Percentiles rank a stretch among this genome's conserved stretches.
Evolutionary conservation across 164 flowering plant genomes (phyloP).

Genomic region (Kalanchoe fedtschenkoi): DNA sequence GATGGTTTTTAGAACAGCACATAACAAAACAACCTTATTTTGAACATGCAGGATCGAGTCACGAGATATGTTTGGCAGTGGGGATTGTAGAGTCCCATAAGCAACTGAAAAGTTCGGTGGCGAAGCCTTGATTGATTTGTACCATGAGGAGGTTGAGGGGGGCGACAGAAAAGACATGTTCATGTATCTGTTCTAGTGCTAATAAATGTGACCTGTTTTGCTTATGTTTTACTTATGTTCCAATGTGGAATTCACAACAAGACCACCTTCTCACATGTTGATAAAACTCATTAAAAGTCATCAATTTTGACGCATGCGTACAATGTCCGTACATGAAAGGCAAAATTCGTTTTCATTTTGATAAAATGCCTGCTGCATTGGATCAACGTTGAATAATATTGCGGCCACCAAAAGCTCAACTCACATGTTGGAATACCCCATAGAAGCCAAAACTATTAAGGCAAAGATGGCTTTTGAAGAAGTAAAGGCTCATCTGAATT

Average conservation of each 20-base stretch:
- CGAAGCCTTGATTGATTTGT: not conserved
- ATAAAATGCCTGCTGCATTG: too few species aligned
- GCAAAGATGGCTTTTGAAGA: too few species aligned
- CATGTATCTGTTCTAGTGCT: not conserved
- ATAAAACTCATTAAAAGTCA: too few species aligned
- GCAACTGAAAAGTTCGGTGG: constrained; percentile 1
- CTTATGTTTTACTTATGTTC: not conserved
- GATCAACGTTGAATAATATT: too few species aligned
- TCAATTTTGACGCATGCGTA: too few species aligned
- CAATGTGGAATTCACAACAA: not conserved
- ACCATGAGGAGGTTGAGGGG: not conserved
- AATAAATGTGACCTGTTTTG: not conserved
- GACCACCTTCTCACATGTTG: too few species aligned
- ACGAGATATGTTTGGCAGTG: not conserved
- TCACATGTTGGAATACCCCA: too few species aligned
- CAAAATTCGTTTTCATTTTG: too few species aligned
- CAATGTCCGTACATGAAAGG: too few species aligned
- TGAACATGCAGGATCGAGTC: not conserved
- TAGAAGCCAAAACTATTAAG: too few species aligned
- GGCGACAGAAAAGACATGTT: not conserved
- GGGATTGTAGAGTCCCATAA: not conserved
- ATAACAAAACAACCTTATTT: not conserved
- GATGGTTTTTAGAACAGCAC: not conserved
- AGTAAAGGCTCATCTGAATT: too few species aligned
- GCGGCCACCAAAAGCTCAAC: too few species aligned